phyloP scores from a whole-genome alignment of 2,329 filamentous ascomycete genomes.

The Tolypocladium nubicola region DNA sequence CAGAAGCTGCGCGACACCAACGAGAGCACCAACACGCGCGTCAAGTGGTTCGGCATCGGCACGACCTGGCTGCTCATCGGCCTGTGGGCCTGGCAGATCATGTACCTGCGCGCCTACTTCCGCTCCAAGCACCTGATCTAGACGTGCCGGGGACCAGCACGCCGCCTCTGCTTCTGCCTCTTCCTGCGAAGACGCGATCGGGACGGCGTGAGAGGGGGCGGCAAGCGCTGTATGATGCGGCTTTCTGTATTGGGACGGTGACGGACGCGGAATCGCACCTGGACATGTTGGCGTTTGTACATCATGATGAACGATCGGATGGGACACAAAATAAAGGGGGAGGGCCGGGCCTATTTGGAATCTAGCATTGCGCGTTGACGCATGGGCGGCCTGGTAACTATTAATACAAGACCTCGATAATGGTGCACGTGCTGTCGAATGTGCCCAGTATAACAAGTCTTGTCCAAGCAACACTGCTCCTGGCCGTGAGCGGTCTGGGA shows the following conservation, averaged over 20 bases:
- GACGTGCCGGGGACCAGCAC: neutral
- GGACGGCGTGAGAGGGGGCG: neutral
- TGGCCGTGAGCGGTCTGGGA: too few species aligned
- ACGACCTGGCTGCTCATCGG: slow-evolving; percentile 87
- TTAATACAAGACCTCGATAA: neutral
- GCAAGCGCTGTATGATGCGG: neutral
- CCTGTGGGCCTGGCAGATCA: slow-evolving; percentile 91
- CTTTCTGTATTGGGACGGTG: neutral
- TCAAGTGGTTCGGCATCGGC: slow-evolving; percentile 95
- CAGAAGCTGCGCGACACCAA: slow-evolving; percentile 97
- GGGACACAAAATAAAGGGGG: neutral
- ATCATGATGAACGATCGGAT: slow-evolving; percentile 23
- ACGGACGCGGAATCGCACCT: neutral
- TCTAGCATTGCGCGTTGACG: neutral
- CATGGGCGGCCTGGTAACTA: neutral
- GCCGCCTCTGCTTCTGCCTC: neutral
- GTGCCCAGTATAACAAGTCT: too few species aligned
- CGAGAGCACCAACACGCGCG: slow-evolving; percentile 96
- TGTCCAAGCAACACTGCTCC: too few species aligned
- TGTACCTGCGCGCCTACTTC: slow-evolving; percentile 97
- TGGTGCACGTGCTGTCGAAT: neutral
- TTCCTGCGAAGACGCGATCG: neutral
- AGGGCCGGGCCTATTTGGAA: neutral
- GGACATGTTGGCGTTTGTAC: slow-evolving; percentile 10
- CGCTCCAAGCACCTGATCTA: slow-evolving; percentile 42